These are phyloP conservation scores for Cyanophora paradoxa DNA, from an alignment of 78 protist species.

Conservation along the genomic window DNA sequence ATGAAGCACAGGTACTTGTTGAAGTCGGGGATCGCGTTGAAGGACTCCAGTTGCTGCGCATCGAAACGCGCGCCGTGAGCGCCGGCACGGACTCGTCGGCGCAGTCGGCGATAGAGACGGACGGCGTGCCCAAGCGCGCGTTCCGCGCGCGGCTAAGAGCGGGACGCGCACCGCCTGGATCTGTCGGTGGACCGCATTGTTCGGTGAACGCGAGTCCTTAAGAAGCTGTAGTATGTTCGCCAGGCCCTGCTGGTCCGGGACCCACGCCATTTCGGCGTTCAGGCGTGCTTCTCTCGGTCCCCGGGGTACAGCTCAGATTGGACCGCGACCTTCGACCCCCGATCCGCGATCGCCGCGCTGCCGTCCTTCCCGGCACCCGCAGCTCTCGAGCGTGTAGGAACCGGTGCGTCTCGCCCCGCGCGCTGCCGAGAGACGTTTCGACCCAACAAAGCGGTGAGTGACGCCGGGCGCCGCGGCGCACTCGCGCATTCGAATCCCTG, in stretches of 20 bases:
- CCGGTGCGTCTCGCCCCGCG: too few relatives aligned
- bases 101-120: neutral
- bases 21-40: conserved; percentile 14
- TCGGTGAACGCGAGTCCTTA: neutral
- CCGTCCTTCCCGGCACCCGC: too few relatives aligned
- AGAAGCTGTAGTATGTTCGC: neutral
- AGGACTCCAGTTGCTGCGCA: neutral
- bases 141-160: neutral
- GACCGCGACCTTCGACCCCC: too few relatives aligned
- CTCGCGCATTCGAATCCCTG: too few relatives aligned
- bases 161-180: neutral
- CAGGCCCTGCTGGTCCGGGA: neutral
- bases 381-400: too few relatives aligned
- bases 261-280: too few relatives aligned
- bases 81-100: neutral
- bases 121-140: neutral
- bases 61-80: neutral
- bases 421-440: too few relatives aligned
- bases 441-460: too few relatives aligned
- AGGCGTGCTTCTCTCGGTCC: too few relatives aligned
- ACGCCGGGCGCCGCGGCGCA: too few relatives aligned
- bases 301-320: too few relatives aligned
- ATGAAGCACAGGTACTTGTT: conserved; percentile 2
- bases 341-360: too few relatives aligned
- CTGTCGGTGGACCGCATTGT: neutral